Evolutionary conservation across 2,329 filamentous ascomycete genomes (phyloP).

Genomic region (Stagonosporopsis rhizophila): DNA sequence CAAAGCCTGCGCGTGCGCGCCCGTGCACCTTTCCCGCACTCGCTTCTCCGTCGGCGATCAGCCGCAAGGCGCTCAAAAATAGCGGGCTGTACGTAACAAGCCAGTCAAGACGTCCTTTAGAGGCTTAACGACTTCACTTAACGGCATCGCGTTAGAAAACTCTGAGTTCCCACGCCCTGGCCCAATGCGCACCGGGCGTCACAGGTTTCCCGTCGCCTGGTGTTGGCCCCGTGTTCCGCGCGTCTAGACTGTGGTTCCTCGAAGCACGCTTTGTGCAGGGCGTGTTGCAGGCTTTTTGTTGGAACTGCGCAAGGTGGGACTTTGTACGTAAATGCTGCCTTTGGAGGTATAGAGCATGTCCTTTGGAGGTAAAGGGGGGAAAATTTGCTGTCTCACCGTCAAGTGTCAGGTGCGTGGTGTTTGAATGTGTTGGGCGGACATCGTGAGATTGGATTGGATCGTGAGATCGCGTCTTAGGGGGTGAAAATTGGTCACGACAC

Average conservation of each 20-base stretch:
- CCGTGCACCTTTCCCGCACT: conserved; percentile 19
- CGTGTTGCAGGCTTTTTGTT: conserved; percentile 6
- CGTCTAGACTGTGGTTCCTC: conserved; percentile 11
- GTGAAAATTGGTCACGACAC: conserved; percentile 9
- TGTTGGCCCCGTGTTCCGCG: conserved; percentile 1
- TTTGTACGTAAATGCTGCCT: conserved; percentile 20
- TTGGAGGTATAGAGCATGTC: conserved; percentile 19
- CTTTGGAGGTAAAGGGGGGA: conserved; percentile 18
- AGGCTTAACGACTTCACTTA: conserved; percentile 23
- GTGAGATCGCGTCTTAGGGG: conserved; percentile 11
- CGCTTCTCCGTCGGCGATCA: conserved; percentile 23
- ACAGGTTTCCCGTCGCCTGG: conserved; percentile 19
- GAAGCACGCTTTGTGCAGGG: conserved; percentile 3
- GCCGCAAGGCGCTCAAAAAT: conserved; percentile 7
- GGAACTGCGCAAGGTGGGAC: conserved; percentile 5
- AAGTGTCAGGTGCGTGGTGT: background rate
- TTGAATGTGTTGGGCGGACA: conserved; percentile 11
- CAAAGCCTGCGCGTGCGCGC: background rate
- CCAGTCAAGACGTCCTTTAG: conserved; percentile 16
- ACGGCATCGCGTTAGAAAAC: conserved; percentile 23
- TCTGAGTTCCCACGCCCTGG: conserved; percentile 12
- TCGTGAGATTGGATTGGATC: conserved; percentile 7
- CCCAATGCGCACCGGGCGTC: background rate
- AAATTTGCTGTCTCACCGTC: conserved; percentile 19
- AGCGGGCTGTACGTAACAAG: conserved; percentile 16